A percentile compares a stretch with the other conserved stretches of the same genome.
Conservation (phyloP, 306 rosid species). For the Trifolium fragiferum region DNA sequence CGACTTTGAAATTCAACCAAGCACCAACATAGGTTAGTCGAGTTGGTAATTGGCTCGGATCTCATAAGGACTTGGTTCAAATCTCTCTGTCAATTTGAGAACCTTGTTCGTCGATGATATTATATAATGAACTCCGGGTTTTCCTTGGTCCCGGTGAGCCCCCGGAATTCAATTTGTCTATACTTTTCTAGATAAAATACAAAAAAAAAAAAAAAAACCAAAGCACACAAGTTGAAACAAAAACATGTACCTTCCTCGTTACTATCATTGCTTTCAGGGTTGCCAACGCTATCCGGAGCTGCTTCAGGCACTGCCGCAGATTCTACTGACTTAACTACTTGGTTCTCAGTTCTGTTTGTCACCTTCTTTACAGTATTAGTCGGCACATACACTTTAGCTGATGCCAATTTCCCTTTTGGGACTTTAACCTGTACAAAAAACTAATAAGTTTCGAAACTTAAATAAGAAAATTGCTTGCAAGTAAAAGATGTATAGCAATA, state of each 20-base stretch:
- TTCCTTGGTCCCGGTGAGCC: background rate
- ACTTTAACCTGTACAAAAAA: slow-evolving; percentile 74
- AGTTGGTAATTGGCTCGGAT: background rate
- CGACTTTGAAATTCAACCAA: slow-evolving; percentile 9
- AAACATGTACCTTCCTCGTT: slow-evolving; percentile 63
- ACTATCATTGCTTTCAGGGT: slow-evolving; percentile 52
- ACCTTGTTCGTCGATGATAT: background rate
- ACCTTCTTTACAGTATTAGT: slow-evolving; percentile 50
- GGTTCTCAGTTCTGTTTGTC: slow-evolving; percentile 51
- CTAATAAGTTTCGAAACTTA: slow-evolving; percentile 39
- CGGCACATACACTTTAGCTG: slow-evolving; percentile 65
- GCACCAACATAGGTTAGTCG: background rate
- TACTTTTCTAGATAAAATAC: background rate
- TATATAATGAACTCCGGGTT: background rate
- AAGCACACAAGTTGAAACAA: slow-evolving; percentile 19
- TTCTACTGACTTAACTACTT: slow-evolving; percentile 42
- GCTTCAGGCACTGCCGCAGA: slow-evolving; percentile 56
- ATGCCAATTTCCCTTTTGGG: slow-evolving; percentile 52
- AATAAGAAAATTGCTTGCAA: slow-evolving; percentile 32
- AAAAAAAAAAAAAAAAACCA: too few relatives aligned
- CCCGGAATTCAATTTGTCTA: background rate
- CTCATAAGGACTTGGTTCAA: background rate
- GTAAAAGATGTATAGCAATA: slow-evolving; percentile 29
- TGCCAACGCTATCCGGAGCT: slow-evolving; percentile 43
- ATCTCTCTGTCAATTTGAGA: background rate